These are phyloP conservation scores for Aplosporella prunicola DNA, from an alignment of 2,329 filamentous ascomycete species.

Conservation along the genomic window DNA sequence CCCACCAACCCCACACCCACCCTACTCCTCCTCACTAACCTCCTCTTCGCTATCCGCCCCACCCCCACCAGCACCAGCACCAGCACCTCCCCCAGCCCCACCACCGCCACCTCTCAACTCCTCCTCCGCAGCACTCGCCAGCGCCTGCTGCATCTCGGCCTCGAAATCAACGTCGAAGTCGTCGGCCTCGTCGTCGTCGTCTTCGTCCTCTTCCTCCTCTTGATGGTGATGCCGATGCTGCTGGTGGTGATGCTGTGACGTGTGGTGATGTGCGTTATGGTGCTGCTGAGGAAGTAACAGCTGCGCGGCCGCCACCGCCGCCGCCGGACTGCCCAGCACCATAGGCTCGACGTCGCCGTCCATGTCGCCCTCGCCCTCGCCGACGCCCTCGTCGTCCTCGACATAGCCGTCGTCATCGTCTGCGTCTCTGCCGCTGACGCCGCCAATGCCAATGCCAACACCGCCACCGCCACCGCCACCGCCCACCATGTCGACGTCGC, in stretches of 20 bases:
- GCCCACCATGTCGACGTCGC: slow-evolving; percentile 26
- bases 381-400: slow-evolving; percentile 17
- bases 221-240: neutral
- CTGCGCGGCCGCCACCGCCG: slow-evolving; percentile 11
- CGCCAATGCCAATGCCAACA: too few species aligned
- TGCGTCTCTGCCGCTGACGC: slow-evolving; percentile 11
- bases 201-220: slow-evolving; percentile 23
- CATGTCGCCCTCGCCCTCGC: slow-evolving; percentile 22
- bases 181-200: slow-evolving; percentile 24
- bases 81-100: neutral
- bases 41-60: slow-evolving; percentile 29
- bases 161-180: slow-evolving; percentile 31
- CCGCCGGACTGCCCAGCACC: slow-evolving; percentile 24
- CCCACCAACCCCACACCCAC: neutral
- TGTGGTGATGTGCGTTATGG: neutral
- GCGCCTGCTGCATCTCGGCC: slow-evolving; percentile 33
- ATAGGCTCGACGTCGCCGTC: slow-evolving; percentile 25
- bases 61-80: too few species aligned
- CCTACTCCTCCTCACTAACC: slow-evolving; percentile 36
- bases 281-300: slow-evolving; percentile 4
- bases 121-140: slow-evolving; percentile 18
- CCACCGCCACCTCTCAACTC: too few species aligned
- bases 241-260: neutral
- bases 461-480: slow-evolving; percentile 24
- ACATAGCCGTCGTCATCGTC: slow-evolving; percentile 14